Evolutionary conservation across 495 filamentous ascomycete genomes (phyloP), one percentile per base, ranked within the genome.

Genomic region (Viridothelium virens): DNA sequence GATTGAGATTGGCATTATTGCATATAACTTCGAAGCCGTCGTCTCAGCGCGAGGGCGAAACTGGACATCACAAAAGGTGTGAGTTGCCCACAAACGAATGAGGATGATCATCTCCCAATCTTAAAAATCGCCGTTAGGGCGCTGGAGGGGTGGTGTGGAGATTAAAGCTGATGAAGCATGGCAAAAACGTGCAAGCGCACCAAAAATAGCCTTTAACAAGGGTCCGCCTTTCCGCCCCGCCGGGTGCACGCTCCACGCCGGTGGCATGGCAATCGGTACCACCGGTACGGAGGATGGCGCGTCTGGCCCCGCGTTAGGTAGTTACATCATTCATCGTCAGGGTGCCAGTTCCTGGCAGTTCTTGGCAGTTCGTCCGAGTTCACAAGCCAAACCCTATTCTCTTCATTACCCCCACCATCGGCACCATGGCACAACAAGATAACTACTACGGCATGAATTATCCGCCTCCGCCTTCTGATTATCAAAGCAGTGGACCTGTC

Each of bases 381-480:
- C 6, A 14, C 53, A 2, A 36, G 25, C 53, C 6, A 36, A 36
- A 36, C 53, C 25, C 6, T 59, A 31, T 59, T 59, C 18, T 9
- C 2, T 18, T 5, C 4, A 33, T 18, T 59, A 59, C 25, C 14
- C 31, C 4, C 53, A 33, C 18, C 31, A 59, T 36, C 31, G 9
- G 6, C 53, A 36, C 31, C 53, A 59, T 59, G 53, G 53, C 53
- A 18, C 18, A 31, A 31, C n/a, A 59, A 7, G 18, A 36, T 33
- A 59, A 59, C 31, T 59, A 59, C 14, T 59, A 59, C 36, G 53
- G 53, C n/a, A 59, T 59, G 53, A 59, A 14, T 14, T 59, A 59
- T 14, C 53, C 53, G 53, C 53, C 53, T 59, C 53, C 53, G 31
- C 53, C 53, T 33, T 59, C 53, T 33, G 53, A 59, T 4, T 59